A percentile compares a stretch with the other conserved stretches of the same genome.
Conservation (phyloP, 192 early-diverging fungal genomes). For the Oehlia diaphana region DNA sequence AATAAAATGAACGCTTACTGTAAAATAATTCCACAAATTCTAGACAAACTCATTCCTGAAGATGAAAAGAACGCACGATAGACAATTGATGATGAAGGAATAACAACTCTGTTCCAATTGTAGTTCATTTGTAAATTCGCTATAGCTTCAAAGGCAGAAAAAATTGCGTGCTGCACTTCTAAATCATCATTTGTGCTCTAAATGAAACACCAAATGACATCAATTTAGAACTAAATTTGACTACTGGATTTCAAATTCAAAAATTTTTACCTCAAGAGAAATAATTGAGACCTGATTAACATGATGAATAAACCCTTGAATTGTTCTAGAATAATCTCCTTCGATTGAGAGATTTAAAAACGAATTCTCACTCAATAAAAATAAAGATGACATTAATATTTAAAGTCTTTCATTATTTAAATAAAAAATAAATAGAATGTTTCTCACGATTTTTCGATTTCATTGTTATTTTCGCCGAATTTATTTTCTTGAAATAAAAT, state of each 20-base stretch:
- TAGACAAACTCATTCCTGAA: conserved; percentile 45
- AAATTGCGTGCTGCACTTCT: conserved; percentile 45
- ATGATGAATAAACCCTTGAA: conserved; percentile 46
- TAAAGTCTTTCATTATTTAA: neutral
- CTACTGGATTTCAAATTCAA: neutral
- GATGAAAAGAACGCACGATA: conserved; percentile 47
- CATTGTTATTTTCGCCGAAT: conserved; percentile 28
- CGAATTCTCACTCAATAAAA: neutral
- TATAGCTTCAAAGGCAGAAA: conserved; percentile 51
- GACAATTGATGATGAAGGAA: conserved; percentile 45
- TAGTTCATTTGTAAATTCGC: conserved; percentile 27
- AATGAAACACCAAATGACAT: neutral
- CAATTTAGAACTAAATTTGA: neutral
- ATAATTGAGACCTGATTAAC: conserved; percentile 39
- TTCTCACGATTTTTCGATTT: conserved; percentile 34
- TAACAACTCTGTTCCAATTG: conserved; percentile 41
- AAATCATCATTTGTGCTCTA: conserved; percentile 42
- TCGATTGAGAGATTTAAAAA: neutral
- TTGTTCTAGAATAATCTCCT: neutral
- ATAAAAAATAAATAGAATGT: neutral
- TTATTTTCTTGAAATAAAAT: conserved; percentile 35
- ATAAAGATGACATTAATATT: neutral
- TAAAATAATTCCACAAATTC: conserved; percentile 50
- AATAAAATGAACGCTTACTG: conserved; percentile 27
- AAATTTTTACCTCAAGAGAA: conserved; percentile 32